These are phyloP conservation scores for Malassezia caprae DNA, from an alignment of 1,284 basidiomycete genomes.

Conservation along the genomic window DNA sequence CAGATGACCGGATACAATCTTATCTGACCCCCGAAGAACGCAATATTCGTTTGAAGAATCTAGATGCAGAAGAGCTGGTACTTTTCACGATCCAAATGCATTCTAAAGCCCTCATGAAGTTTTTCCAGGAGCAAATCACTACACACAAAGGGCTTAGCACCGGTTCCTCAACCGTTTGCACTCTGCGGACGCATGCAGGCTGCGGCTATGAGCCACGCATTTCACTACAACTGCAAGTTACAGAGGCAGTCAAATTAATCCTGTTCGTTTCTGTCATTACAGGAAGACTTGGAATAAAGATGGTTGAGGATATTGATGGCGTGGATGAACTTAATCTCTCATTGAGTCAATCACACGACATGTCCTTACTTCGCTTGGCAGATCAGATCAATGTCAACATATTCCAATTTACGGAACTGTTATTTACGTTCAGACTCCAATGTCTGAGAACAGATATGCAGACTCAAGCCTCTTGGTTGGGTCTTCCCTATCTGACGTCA, in stretches of 20 bases:
- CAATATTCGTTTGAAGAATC: neutral
- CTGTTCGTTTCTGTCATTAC: constrained; percentile 9
- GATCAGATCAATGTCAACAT: constrained; percentile 5
- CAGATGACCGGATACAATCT: neutral
- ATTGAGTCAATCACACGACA: neutral
- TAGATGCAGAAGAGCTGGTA: constrained; percentile 8
- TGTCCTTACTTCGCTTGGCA: constrained; percentile 5
- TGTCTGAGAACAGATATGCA: neutral
- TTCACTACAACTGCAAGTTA: constrained; percentile 2
- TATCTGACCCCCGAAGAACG: neutral
- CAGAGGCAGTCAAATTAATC: constrained; percentile 5
- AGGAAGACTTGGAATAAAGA: constrained; percentile 5
- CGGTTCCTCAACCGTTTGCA: neutral
- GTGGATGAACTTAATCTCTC: neutral
- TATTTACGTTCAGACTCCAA: constrained; percentile 7
- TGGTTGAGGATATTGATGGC: neutral
- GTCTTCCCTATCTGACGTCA: neutral
- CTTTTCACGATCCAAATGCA: constrained; percentile 7
- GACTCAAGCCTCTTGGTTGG: constrained; percentile 9
- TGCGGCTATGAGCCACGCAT: constrained; percentile 2
- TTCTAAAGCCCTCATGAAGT: constrained; percentile 5
- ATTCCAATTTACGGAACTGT: neutral
- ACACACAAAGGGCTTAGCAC: neutral
- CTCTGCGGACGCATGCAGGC: neutral
- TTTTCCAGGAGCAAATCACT: constrained; percentile 3